These are phyloP conservation scores for Nigrospora osmanthi DNA, from an alignment of 2,329 filamentous ascomycete genomes.

Conservation along the genomic window DNA sequence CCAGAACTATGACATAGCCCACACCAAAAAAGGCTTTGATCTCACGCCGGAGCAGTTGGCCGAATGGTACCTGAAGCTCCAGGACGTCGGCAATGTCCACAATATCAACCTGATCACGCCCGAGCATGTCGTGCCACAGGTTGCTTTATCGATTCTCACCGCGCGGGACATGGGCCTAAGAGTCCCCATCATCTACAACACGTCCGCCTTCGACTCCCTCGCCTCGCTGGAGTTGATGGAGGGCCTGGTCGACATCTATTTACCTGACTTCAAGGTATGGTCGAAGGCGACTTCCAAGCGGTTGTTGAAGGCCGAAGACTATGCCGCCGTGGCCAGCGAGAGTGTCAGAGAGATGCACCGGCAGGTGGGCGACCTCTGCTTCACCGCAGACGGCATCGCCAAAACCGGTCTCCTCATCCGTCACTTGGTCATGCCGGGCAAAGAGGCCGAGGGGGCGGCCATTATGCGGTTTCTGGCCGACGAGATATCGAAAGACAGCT, in stretches of 20 bases:
- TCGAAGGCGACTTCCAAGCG: conserved; percentile 55
- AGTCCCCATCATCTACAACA: conserved; percentile 78
- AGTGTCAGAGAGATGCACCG: conserved; percentile 73
- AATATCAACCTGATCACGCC: conserved; percentile 87
- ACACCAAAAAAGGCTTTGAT: conserved; percentile 74
- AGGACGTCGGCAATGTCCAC: conserved; percentile 71
- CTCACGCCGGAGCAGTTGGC: conserved; percentile 71
- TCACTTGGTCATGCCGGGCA: conserved; percentile 80
- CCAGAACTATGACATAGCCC: conserved; percentile 78
- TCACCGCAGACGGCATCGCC: conserved; percentile 73
- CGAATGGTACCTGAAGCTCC: conserved; percentile 77
- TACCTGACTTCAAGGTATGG: conserved; percentile 89
- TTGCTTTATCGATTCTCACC: conserved; percentile 67
- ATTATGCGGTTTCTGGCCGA: conserved; percentile 73
- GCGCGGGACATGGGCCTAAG: conserved; percentile 62
- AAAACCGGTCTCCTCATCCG: conserved; percentile 69
- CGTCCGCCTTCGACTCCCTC: conserved; percentile 70
- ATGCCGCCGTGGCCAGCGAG: conserved; percentile 63
- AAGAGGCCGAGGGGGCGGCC: conserved; percentile 61
- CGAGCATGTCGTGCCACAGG: conserved; percentile 80
- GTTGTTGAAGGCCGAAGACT: conserved; percentile 72
- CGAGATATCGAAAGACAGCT: conserved; percentile 66
- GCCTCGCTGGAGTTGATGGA: conserved; percentile 66
- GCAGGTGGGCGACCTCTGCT: conserved; percentile 77
- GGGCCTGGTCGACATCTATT: conserved; percentile 75